These are phyloP conservation scores for Phytophthora kernoviae DNA, from an alignment of 352 stramenopile species.

Conservation along the genomic window DNA sequence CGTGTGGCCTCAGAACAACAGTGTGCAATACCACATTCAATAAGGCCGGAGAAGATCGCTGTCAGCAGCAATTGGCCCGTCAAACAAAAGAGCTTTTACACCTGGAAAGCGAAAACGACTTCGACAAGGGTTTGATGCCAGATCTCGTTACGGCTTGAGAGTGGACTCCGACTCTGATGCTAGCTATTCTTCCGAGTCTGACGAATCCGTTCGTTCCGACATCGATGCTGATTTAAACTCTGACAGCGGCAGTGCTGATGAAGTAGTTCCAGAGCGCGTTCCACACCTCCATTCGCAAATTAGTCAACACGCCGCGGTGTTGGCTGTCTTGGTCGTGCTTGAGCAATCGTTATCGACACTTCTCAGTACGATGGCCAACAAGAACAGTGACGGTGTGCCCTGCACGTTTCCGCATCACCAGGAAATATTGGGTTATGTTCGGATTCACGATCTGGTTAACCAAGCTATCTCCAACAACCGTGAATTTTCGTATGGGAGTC, in stretches of 20 bases:
- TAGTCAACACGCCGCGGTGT: conserved; percentile 39
- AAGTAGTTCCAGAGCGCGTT: conserved; percentile 16
- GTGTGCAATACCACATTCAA: neutral
- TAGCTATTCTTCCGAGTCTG: conserved; percentile 27
- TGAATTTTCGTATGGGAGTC: conserved; percentile 41
- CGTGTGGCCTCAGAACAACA: conserved; percentile 37
- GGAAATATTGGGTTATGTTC: conserved; percentile 37
- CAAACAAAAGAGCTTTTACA: conserved; percentile 2
- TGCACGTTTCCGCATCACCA: conserved; percentile 28
- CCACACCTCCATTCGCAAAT: conserved; percentile 43
- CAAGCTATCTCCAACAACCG: conserved; percentile 34
- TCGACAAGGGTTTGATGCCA: conserved; percentile 35
- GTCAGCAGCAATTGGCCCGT: conserved; percentile 3
- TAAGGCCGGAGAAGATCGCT: neutral
- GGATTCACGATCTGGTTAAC: conserved; percentile 37
- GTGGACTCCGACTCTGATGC: conserved; percentile 24
- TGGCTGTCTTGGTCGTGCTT: conserved; percentile 38
- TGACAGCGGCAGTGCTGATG: neutral
- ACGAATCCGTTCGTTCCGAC: conserved; percentile 13
- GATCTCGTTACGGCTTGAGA: conserved; percentile 12
- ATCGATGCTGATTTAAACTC: neutral
- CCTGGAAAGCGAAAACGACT: conserved; percentile 32
- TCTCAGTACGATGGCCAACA: conserved; percentile 24
- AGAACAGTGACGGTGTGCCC: conserved; percentile 4
- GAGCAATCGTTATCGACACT: conserved; percentile 46